Base-by-base conservation (phyloP, 345 rosid genomes). In the Bruguiera sexangula region DNA sequence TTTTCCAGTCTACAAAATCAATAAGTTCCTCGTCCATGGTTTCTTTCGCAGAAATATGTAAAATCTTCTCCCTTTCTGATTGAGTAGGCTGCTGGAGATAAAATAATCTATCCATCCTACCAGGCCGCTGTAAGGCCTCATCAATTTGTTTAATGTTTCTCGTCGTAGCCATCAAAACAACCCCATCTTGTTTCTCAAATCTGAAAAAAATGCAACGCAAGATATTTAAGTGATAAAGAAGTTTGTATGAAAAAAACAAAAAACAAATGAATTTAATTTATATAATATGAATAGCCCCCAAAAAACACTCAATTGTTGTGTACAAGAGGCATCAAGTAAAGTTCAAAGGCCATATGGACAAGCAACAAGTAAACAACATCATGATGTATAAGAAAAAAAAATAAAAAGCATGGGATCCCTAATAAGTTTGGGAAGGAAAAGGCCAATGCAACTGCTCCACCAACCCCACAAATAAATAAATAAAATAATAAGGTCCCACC, bases 171-270 rank as follows among this genome's bases (percentile, higher is more conserved):
- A 93, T 93, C 86, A 93, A 81, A 82, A 93, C 92, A 83, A 93
- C 98, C 31, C 98, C 98, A 77, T 93, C 98, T 79, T 93, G 98
- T 79, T 89, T 93, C 90, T 90, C 93, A 82, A 93, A 93, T 63
- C 98, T 93, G 89, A 70, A 74, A 73, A 73, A 65, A 66, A 62
- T 36, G 59, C 58, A 72, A 15, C 58, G 46, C 55, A 27, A 13
- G 10, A 57, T 54, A 68, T 65, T 30, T 65, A 63, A 65, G 43
- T 59, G 26, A 69, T 30, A 74, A 65, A 20, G 60, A 37, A 26
- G 50, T 62, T 43, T 26, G 8, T 27, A 56, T 19, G 22, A 63
- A n/a, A 31, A 31, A 52, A 56, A 48, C 60, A 51, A 58, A 66
- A 61, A 26, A 27, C 54, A n/a, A 32, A 39, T 48, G 0, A 2